Conservation (phyloP, 345 rosid species). For the Boechera divaricarpa region DNA sequence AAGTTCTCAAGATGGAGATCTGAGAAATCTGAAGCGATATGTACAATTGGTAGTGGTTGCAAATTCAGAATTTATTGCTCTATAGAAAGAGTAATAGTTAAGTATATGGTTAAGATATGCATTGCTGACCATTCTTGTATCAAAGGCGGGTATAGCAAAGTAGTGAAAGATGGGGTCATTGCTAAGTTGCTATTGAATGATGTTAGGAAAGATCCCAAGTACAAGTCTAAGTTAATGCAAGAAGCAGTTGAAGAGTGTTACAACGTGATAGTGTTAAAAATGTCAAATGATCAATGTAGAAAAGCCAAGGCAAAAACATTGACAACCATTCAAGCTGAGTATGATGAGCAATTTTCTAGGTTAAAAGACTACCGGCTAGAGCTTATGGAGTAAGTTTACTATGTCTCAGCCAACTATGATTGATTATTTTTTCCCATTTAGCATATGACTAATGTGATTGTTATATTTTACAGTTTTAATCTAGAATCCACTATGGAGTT, state of each 20-base stretch:
- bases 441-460: too few relatives aligned
- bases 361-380: background rate
- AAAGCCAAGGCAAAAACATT: background rate
- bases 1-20: background rate
- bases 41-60: background rate
- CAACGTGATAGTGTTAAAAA: background rate
- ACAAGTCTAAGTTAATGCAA: background rate
- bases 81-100: rapidly evolving
- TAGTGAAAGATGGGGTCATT: background rate
- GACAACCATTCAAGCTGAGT: background rate
- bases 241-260: background rate
- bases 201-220: background rate
- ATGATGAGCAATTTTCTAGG: background rate
- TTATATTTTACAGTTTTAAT: too few relatives aligned
- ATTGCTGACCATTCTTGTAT: background rate
- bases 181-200: background rate
- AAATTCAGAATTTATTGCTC: background rate
- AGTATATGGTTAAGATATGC: background rate
- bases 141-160: background rate
- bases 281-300: background rate
- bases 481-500: background rate
- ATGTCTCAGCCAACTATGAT: too few relatives aligned
- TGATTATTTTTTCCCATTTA: too few relatives aligned
- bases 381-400: too few relatives aligned
- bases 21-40: background rate